A percentile compares a stretch with the other conserved stretches of the same genome.
These are phyloP conservation scores for Boechera stricta DNA, from an alignment of 345 rosid genomes.

Conservation along the genomic window DNA sequence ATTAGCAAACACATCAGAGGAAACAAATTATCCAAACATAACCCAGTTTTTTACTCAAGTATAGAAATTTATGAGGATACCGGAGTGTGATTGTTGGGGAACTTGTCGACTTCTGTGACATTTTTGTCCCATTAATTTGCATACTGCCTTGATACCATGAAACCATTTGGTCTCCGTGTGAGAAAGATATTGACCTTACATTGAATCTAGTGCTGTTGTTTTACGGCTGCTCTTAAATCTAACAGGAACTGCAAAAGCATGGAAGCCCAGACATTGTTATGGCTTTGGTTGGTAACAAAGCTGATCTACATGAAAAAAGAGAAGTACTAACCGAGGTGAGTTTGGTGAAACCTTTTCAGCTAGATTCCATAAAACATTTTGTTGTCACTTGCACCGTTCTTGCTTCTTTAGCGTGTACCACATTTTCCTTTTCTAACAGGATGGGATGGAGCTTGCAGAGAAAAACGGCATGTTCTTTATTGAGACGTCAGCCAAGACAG, in stretches of 20 bases:
- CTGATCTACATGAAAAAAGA: slow-evolving; percentile 85
- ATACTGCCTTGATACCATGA: background rate
- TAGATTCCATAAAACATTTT: slow-evolving; percentile 5
- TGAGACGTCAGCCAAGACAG: slow-evolving; percentile 98
- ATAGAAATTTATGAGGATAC: background rate
- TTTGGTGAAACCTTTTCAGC: slow-evolving; percentile 5
- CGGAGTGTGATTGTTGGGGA: background rate
- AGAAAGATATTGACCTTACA: background rate
- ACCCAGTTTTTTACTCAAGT: background rate
- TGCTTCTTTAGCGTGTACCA: slow-evolving; percentile 21
- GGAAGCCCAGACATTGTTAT: slow-evolving; percentile 94
- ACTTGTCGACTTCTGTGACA: background rate
- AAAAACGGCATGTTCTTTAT: slow-evolving; percentile 97
- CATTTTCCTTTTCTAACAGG: slow-evolving; percentile 54
- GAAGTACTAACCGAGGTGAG: slow-evolving; percentile 81
- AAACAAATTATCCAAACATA: background rate
- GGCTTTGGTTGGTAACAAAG: slow-evolving; percentile 99
- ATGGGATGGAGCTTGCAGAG: slow-evolving; percentile 91
- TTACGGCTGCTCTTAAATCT: slow-evolving; percentile 20
- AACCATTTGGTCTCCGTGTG: background rate
- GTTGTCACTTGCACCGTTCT: slow-evolving; percentile 3
- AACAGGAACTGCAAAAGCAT: slow-evolving; percentile 94
- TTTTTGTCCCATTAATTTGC: background rate
- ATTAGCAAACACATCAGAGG: background rate
- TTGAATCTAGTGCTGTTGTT: background rate